Base-by-base conservation (phyloP, 257 asterid genomes). In the Avicennia marina region DNA sequence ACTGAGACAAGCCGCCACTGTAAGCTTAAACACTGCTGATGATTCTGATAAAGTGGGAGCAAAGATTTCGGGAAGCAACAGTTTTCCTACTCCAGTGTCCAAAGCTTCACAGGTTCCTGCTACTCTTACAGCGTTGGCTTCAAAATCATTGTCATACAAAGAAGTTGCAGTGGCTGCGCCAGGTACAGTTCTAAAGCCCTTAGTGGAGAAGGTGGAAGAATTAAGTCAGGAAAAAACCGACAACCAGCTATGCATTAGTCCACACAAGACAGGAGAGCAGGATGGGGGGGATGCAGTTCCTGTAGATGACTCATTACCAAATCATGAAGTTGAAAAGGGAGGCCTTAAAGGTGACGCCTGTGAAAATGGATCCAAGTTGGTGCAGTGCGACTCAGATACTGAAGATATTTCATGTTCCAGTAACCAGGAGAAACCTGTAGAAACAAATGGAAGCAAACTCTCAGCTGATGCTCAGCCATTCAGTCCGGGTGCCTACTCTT, bases 171-270 rank as follows among this genome's bases (percentile, higher is more conserved):
- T 76, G 68, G 83, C 96, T 36, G 83, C 94, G 39, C 99, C 96
- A 63, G 97, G 99, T 79, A 86, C 95, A 38, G 86, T 93, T 81
- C 86, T 82, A 63, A 93, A 89, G 94, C 95, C 97, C 80, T 70
- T 82, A 56, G 53, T 68, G 88, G 97, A 77, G 84, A 89, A 81
- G 77, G 78, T 77, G 64, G 94, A 81, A 81, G 96, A 76, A 68
- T 74, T 74, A 64, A 72, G 68, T 39, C 83, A 82, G 72, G 89
- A 68, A 75, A 75, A 72, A 67, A 70, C 80, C 68, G 94, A 80
- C 67, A 58, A 60, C 69, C 80, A 67, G 62, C 64, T 71, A 56
- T 65, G 75, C 75, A 59, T 62, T 82, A 79, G 86, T 65, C 86
- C 79, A 62, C 78, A 68, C 45, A 86, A 77, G 72, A 63, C 82